Percentiles rank a stretch among this genome's conserved stretches.
phyloP scores from a whole-genome alignment of 371 early-diverging fungal genomes.

The Mucor lusitanicus region DNA sequence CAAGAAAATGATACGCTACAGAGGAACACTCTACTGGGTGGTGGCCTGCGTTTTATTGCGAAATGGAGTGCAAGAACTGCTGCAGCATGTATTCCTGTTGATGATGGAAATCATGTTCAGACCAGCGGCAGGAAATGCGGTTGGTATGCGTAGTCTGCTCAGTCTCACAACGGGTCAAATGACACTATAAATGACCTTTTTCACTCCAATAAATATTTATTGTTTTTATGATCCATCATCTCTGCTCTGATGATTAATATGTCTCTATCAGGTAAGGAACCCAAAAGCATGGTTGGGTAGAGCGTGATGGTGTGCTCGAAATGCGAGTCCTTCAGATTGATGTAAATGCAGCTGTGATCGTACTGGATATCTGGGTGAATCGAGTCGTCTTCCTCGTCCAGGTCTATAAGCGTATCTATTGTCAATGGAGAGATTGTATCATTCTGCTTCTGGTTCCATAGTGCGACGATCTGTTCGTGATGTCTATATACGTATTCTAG shows the following conservation, averaged over 20 bases:
- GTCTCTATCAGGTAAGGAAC: conserved; percentile 39
- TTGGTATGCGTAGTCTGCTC: conserved; percentile 24
- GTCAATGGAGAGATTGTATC: not conserved
- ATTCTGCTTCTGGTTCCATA: not conserved
- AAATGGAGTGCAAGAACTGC: conserved; percentile 34
- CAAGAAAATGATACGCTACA: conserved; percentile 25
- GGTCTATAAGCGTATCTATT: conserved; percentile 14
- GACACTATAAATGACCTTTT: conserved; percentile 19
- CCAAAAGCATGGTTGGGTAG: conserved; percentile 34
- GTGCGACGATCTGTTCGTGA: conserved; percentile 27
- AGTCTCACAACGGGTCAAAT: conserved; percentile 29
- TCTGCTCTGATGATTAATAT: conserved; percentile 38
- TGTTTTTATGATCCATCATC: conserved; percentile 25
- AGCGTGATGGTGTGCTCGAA: conserved; percentile 33
- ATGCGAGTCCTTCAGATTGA: conserved; percentile 32
- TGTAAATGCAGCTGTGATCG: conserved; percentile 25
- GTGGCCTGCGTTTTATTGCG: conserved; percentile 32
- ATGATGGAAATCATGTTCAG: conserved; percentile 23
- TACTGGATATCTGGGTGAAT: conserved; percentile 20
- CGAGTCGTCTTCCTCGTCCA: conserved; percentile 35
- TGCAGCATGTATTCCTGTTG: conserved; percentile 29
- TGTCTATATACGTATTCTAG: conserved; percentile 40
- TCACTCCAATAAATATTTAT: conserved; percentile 24
- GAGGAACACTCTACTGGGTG: conserved; percentile 38
- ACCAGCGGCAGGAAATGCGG: conserved; percentile 10